These are phyloP conservation scores for Tylopilus vinaceipallidus DNA, from an alignment of 768 basidiomycete genomes.

Conservation along the genomic window DNA sequence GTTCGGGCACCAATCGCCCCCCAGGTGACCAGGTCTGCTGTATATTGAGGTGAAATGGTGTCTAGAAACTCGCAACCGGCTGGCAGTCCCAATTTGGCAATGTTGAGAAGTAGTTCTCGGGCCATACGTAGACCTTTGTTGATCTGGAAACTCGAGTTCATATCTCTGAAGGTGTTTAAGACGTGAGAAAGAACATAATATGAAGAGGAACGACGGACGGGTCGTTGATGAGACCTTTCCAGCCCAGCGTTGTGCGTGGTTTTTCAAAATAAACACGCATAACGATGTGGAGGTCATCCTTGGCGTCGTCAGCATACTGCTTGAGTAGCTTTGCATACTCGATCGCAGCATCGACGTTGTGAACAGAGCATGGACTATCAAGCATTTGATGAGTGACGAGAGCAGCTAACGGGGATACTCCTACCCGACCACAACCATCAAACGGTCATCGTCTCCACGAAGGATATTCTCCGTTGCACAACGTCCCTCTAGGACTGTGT, in stretches of 20 bases:
- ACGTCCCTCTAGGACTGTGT: slow-evolving; percentile 88
- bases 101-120: slow-evolving; percentile 80
- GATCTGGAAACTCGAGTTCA: slow-evolving; percentile 92
- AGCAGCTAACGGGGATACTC: slow-evolving; percentile 16
- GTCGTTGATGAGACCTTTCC: slow-evolving; percentile 99
- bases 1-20: slow-evolving; percentile 95
- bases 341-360: slow-evolving; percentile 80
- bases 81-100: slow-evolving; percentile 88
- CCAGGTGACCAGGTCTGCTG: slow-evolving; percentile 91
- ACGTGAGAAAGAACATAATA: slow-evolving; percentile 1
- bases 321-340: slow-evolving; percentile 83
- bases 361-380: slow-evolving; percentile 89
- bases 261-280: slow-evolving; percentile 99
- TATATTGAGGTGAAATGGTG: slow-evolving; percentile 80
- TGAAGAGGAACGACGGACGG: slow-evolving; percentile 41
- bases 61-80: slow-evolving; percentile 96
- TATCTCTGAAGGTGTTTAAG: slow-evolving; percentile 39
- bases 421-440: slow-evolving; percentile 89
- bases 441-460: slow-evolving; percentile 84
- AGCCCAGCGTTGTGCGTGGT: slow-evolving; percentile 92
- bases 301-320: slow-evolving; percentile 74
- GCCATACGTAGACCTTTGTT: slow-evolving; percentile 93
- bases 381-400: slow-evolving; percentile 3
- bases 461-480: slow-evolving; percentile 75
- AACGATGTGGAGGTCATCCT: slow-evolving; percentile 87